Conservation (phyloP, 768 basidiomycete species). For the Podaxis pistillaris region DNA sequence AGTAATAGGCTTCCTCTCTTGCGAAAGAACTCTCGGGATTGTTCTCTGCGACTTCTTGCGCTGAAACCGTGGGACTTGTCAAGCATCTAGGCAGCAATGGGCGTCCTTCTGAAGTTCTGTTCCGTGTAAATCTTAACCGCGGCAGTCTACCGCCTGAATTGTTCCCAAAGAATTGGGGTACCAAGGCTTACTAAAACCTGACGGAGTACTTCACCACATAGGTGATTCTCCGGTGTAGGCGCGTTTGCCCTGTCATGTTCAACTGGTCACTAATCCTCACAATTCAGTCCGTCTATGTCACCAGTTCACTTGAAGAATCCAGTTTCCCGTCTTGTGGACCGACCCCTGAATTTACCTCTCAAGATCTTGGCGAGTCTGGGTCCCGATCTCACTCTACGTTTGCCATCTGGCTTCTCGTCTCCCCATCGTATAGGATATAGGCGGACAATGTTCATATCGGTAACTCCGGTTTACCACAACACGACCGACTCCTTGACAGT, state of each 20-base stretch:
- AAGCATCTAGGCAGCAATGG: not conserved
- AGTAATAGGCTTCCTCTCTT: not conserved
- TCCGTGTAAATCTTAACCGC: slow-evolving; percentile 2
- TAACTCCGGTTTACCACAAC: not conserved
- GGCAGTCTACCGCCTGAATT: not conserved
- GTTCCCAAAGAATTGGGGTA: not conserved
- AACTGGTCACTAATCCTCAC: not conserved
- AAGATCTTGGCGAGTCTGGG: slow-evolving; percentile 12
- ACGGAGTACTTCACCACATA: not conserved
- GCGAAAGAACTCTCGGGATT: slow-evolving; percentile 16
- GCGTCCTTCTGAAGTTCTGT: not conserved
- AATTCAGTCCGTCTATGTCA: not conserved
- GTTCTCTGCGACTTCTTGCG: slow-evolving; percentile 27
- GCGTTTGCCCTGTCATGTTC: not conserved
- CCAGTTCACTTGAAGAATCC: not conserved
- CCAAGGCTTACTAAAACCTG: not conserved
- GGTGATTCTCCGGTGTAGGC: not conserved
- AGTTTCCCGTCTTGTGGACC: slow-evolving; percentile 3
- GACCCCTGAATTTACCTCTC: slow-evolving; percentile 13
- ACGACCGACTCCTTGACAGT: not conserved
- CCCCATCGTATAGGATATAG: not conserved
- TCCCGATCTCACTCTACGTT: not conserved
- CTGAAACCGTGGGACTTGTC: slow-evolving; percentile 32
- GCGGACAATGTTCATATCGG: slow-evolving; percentile 7
- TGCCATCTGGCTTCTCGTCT: slow-evolving; percentile 8